Conservation (phyloP, 2,329 filamentous ascomycete species). For the Chrysoporthe austroafricana region DNA sequence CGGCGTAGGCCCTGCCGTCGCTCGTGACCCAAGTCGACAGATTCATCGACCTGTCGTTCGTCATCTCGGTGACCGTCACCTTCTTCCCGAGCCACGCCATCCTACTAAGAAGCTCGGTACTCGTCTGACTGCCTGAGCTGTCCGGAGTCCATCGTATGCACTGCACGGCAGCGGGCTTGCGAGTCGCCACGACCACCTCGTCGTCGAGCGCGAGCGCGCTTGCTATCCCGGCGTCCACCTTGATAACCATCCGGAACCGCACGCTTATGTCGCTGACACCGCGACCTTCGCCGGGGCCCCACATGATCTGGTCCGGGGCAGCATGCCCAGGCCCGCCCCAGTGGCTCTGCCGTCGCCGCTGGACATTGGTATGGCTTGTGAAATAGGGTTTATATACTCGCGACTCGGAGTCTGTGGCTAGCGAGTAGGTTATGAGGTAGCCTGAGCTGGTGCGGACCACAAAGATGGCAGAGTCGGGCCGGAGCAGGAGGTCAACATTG, state of each 20-base stretch:
- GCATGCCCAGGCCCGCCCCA: slow-evolving; percentile 59
- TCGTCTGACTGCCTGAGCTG: slow-evolving; percentile 79
- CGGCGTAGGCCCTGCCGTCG: slow-evolving; percentile 87
- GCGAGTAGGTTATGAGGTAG: slow-evolving; percentile 91
- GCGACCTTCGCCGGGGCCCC: slow-evolving; percentile 79
- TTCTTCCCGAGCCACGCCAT: slow-evolving; percentile 87
- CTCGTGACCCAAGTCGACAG: slow-evolving; percentile 89
- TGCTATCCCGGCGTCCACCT: slow-evolving; percentile 92
- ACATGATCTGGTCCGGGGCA: slow-evolving; percentile 64
- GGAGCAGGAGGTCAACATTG: slow-evolving; percentile 82
- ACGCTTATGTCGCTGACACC: slow-evolving; percentile 86
- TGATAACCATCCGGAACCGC: slow-evolving; percentile 96
- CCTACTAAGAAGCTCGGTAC: slow-evolving; percentile 84
- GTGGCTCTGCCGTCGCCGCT: slow-evolving; percentile 64
- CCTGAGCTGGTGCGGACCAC: slow-evolving; percentile 85
- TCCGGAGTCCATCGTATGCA: slow-evolving; percentile 95
- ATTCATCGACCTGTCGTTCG: slow-evolving; percentile 95
- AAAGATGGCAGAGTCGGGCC: slow-evolving; percentile 89
- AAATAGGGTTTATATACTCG: slow-evolving; percentile 86
- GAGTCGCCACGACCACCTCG: slow-evolving; percentile 88
- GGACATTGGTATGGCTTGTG: slow-evolving; percentile 66
- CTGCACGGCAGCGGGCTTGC: slow-evolving; percentile 91
- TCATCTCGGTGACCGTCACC: slow-evolving; percentile 78
- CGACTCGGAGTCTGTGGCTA: slow-evolving; percentile 81
- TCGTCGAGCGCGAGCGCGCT: slow-evolving; percentile 88